Base-by-base conservation (phyloP, 352 stramenopile genomes). In the Globisporangium nunn region DNA sequence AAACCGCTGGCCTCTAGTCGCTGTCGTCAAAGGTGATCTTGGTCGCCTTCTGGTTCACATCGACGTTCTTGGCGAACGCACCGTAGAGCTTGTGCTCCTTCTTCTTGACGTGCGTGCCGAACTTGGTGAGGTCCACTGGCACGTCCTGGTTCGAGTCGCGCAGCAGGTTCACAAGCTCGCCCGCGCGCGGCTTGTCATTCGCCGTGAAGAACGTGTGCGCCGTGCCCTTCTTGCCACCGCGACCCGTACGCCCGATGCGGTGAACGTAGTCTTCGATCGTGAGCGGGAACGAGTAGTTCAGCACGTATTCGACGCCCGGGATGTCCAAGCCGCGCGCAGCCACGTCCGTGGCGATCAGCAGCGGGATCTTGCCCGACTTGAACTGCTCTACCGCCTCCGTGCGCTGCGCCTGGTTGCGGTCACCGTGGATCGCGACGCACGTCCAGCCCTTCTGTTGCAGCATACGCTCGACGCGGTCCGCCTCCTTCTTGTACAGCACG, bases 21-120 rank as follows among this genome's bases (percentile, higher is more conserved):
- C 71, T 71, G 49, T 91, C 76, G 71, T 78, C 82, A 62, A 99
- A 99, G 51, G 85, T 98, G 70, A 99, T 99, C 74, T 99, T 99
- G 17, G 91, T 98, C 15, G 96, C 93, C 70, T 99, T 98, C 75
- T 99, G 99, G 59, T 57, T 81, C 68, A 96, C 90, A 67, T 96
- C 89, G 43, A 96, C 88, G 59, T 94, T 87, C 69, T 96, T 98
- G 41, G 92, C 91, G 48, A 98, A 98, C 50, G 95, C 97, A 50
- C 97, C 97, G 68, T 99, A 99, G 18, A 99, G 71, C 67, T 99
- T 99, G 87, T 99, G 95, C 72, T 99, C 95, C 89, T 99, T 99
- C 84, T 99, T 99, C 81, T 99, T 99, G 50, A 99, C 98, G 37
- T 98, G 97, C 59, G 96, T 99, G 60, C 96, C 96, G 73, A 99